Conservation (phyloP, 164 flowering plant species). For the Tinospora cordifolia region DNA sequence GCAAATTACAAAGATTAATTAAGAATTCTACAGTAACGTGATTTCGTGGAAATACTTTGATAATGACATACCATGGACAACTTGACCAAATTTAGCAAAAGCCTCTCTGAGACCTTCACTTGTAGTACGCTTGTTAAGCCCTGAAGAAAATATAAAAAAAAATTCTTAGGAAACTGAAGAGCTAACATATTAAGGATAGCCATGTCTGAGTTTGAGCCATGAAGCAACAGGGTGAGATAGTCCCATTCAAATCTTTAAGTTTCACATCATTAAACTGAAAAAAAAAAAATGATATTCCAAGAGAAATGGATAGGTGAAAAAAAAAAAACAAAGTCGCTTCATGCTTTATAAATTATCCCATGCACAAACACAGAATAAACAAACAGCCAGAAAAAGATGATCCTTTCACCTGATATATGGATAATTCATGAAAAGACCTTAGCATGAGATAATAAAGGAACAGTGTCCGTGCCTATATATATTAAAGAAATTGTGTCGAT, state of each 20-base stretch:
- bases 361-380: too few relatives aligned
- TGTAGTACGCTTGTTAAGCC: slow-evolving; percentile 65
- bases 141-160: slow-evolving; percentile 26
- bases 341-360: too few relatives aligned
- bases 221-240: neutral
- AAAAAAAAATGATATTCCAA: neutral
- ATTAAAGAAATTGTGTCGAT: too few relatives aligned
- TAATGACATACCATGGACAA: slow-evolving; percentile 44
- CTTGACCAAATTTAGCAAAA: slow-evolving; percentile 56
- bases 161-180: neutral
- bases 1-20: slow-evolving; percentile 14
- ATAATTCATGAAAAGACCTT: too few relatives aligned
- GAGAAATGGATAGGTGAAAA: neutral
- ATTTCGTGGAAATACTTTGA: neutral
- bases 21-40: neutral
- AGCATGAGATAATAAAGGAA: too few relatives aligned
- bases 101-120: slow-evolving; percentile 45
- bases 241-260: neutral
- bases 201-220: neutral
- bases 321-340: neutral
- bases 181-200: neutral
- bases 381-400: neutral
- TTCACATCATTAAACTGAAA: neutral
- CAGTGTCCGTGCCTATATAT: too few relatives aligned
- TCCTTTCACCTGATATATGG: too few relatives aligned